These are phyloP conservation scores for Hippophae rhamnoides DNA, from an alignment of 306 rosid genomes.

Conservation along the genomic window DNA sequence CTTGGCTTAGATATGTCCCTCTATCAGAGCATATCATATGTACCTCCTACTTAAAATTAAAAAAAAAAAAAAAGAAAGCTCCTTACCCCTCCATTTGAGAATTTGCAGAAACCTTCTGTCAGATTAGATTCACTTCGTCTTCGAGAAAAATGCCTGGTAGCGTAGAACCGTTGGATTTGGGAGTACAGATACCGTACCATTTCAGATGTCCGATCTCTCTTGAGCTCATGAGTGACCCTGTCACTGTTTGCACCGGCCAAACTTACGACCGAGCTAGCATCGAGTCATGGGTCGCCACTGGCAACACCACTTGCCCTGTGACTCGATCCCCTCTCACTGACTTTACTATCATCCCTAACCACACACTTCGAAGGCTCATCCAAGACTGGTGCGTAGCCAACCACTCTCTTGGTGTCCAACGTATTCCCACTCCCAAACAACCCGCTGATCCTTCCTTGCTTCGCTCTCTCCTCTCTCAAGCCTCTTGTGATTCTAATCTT, in stretches of 20 bases:
- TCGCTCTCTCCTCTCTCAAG: constrained; percentile 48
- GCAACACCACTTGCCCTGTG: constrained; percentile 56
- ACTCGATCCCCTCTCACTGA: constrained; percentile 15
- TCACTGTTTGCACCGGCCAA: constrained; percentile 67
- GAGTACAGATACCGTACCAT: constrained; percentile 44
- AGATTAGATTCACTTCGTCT: too few species aligned
- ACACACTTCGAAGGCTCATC: constrained; percentile 47
- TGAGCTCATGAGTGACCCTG: constrained; percentile 76
- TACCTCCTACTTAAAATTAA: too few species aligned
- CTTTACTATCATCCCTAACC: constrained; percentile 36
- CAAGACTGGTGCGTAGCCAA: constrained; percentile 73
- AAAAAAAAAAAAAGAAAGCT: too few species aligned
- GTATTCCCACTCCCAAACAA: constrained; percentile 57
- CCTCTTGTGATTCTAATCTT: constrained; percentile 36
- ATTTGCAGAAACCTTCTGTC: too few species aligned
- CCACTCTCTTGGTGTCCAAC: constrained; percentile 37
- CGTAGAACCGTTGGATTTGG: constrained; percentile 12
- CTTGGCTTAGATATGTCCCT: too few species aligned
- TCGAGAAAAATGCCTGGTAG: too few species aligned
- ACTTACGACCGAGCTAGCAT: constrained; percentile 62
- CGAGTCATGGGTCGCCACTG: constrained; percentile 61
- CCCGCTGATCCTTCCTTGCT: constrained; percentile 56
- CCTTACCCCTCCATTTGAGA: too few species aligned
- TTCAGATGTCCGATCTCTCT: constrained; percentile 61
- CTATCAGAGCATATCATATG: too few species aligned